Evolutionary conservation across 2,329 filamentous ascomycete species (phyloP).

Genomic region (Penicillium sp.): DNA sequence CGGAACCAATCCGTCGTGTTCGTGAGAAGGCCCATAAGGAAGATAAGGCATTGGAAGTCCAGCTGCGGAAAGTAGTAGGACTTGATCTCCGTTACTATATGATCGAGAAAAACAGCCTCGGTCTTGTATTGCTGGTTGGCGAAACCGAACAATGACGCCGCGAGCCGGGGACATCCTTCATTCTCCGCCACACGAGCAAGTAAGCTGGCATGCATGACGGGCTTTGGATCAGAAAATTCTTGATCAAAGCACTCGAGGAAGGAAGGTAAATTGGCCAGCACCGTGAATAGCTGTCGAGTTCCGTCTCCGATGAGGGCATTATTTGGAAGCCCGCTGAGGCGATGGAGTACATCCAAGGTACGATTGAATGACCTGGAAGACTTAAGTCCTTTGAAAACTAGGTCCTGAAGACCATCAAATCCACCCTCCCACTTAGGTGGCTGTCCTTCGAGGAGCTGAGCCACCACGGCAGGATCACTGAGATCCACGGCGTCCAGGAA

Average conservation of each 20-base stretch:
- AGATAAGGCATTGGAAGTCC: constrained; percentile 83
- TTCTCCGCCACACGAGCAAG: constrained; percentile 71
- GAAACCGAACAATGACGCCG: constrained; percentile 68
- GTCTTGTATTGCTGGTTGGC: constrained; percentile 65
- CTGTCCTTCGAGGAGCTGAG: constrained; percentile 71
- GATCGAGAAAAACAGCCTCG: constrained; percentile 72
- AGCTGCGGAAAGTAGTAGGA: constrained; percentile 76
- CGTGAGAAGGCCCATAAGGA: constrained; percentile 85
- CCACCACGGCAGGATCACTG: constrained; percentile 65
- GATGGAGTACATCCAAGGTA: constrained; percentile 74
- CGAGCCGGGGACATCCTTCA: constrained; percentile 67
- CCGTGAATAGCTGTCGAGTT: constrained; percentile 75
- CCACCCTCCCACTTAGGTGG: constrained; percentile 84
- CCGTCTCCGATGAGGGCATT: constrained; percentile 80
- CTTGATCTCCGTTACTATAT: constrained; percentile 71
- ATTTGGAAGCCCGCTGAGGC: constrained; percentile 73
- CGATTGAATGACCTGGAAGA: constrained; percentile 79
- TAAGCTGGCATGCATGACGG: constrained; percentile 64
- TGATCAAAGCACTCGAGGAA: constrained; percentile 79
- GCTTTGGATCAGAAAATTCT: constrained; percentile 54
- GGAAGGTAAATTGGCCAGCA: constrained; percentile 88
- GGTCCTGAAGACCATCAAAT: constrained; percentile 81
- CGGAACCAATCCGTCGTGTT: constrained; percentile 90
- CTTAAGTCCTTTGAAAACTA: constrained; percentile 88
- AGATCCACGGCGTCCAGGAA: constrained; percentile 83